Conservation (phyloP, 805 yeast genomes). For the Danielia oregonensis region DNA sequence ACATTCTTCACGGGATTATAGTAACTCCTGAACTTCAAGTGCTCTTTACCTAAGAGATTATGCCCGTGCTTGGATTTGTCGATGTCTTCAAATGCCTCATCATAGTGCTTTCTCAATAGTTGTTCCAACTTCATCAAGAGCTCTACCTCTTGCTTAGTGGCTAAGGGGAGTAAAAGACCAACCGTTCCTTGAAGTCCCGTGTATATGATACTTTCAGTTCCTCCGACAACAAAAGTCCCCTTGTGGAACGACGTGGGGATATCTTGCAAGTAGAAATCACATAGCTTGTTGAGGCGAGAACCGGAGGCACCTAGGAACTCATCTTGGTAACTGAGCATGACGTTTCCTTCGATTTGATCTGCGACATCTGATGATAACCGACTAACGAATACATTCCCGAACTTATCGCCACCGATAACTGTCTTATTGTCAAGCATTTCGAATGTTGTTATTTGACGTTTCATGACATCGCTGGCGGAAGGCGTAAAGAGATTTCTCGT, state of each 20-base stretch:
- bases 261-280: constrained; percentile 68
- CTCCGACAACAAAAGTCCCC: constrained; percentile 56
- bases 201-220: constrained; percentile 63
- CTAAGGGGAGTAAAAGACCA: constrained; percentile 69
- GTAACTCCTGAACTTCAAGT: constrained; percentile 65
- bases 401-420: constrained; percentile 79
- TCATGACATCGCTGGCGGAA: constrained; percentile 65
- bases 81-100: constrained; percentile 23
- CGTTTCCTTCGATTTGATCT: constrained; percentile 47
- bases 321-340: constrained; percentile 26
- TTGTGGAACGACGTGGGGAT: constrained; percentile 59
- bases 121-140: constrained; percentile 55
- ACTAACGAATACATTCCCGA: constrained; percentile 73
- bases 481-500: constrained; percentile 49
- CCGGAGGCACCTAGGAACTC: constrained; percentile 48
- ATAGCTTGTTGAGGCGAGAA: constrained; percentile 44
- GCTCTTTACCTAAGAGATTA: constrained; percentile 62
- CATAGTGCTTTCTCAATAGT: constrained; percentile 31
- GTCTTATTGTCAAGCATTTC: constrained; percentile 70
- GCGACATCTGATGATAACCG: constrained; percentile 54
- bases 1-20: constrained; percentile 75
- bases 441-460: constrained; percentile 63
- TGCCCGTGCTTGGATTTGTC: constrained; percentile 20
- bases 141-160: constrained; percentile 56
- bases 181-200: constrained; percentile 80